Base-by-base conservation (phyloP, 305 asterid species). In the Fraxinus sp. region DNA sequence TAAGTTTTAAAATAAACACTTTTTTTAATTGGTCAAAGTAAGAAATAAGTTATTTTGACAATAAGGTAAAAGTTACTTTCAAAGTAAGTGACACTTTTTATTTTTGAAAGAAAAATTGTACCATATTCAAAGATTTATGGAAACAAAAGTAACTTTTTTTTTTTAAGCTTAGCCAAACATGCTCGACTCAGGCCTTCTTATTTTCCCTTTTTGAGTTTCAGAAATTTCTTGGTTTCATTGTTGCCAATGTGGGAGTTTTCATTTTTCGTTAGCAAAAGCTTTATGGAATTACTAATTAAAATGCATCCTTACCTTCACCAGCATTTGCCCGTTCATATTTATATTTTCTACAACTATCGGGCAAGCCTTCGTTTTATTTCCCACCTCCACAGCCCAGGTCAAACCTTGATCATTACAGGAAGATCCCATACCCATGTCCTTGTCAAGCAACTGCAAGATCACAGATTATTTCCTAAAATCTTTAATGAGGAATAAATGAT, bases 381-480 rank as follows among this genome's bases (percentile, higher is more conserved):
- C 99, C 84, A 96, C 92, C 89, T 96, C 99, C 89, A 96, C 91
- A 16, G 99, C 98, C 99, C 99, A 96, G 90, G 95, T 96, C 43
- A 98, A 94, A 77, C 98, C 98, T 86, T 90, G 96, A 83, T 93
- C 97, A 52, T 86, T 80, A 83, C 87, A 77, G 79, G 97, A 89
- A 81, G 92, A 85, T 83, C 91, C 90, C 86, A 86, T 84, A 80
- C 93, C 87, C 16, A 87, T 78, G 80, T 93, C 98, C 88, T 91
- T 91, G 88, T 92, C 97, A 84, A 91, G 94, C 89, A 92, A 85
- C 98, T 96, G 94, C 80, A 89, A 86, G 81, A 83, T 71, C 79
- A 86, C 77, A 81, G 7, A 22, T 24, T 20, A 18, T 37, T 66
- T 66, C 82, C 57, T 76, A 76, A 81, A 83, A 41, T 85, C 81